phyloP scores from a whole-genome alignment of 2,329 filamentous ascomycete species.

The Aspergillus felis region DNA sequence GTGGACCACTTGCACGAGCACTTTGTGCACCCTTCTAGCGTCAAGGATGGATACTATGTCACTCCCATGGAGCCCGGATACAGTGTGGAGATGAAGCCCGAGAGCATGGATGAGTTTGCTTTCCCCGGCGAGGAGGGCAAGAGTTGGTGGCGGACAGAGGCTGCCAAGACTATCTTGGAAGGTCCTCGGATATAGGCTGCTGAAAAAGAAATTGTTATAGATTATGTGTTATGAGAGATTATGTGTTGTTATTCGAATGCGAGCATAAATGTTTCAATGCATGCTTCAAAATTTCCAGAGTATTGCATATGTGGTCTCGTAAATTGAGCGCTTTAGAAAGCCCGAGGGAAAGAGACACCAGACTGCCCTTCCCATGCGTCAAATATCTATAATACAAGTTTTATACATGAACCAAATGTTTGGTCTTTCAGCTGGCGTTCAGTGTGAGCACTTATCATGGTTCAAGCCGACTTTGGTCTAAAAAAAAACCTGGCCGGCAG shows the following conservation, averaged over 20 bases:
- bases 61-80: constrained; percentile 81
- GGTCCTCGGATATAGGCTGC: constrained; percentile 35
- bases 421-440: neutral
- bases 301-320: neutral
- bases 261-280: neutral
- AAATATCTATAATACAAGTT: neutral
- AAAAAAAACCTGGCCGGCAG: neutral
- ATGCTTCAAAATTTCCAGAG: neutral
- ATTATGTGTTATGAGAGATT: constrained; percentile 2
- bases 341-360: neutral
- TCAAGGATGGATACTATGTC: constrained; percentile 82
- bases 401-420: neutral
- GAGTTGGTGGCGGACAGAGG: constrained; percentile 81
- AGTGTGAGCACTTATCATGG: neutral
- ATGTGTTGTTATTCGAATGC: neutral
- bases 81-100: constrained; percentile 88
- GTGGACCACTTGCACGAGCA: constrained; percentile 93
- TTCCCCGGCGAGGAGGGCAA: constrained; percentile 74
- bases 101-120: constrained; percentile 74
- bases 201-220: neutral
- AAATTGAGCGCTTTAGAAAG: neutral
- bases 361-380: neutral
- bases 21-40: constrained; percentile 75
- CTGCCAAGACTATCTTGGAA: constrained; percentile 71
- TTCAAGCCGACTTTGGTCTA: neutral